Conservation (phyloP, 305 asterid species). For the Solanum hybrid region DNA sequence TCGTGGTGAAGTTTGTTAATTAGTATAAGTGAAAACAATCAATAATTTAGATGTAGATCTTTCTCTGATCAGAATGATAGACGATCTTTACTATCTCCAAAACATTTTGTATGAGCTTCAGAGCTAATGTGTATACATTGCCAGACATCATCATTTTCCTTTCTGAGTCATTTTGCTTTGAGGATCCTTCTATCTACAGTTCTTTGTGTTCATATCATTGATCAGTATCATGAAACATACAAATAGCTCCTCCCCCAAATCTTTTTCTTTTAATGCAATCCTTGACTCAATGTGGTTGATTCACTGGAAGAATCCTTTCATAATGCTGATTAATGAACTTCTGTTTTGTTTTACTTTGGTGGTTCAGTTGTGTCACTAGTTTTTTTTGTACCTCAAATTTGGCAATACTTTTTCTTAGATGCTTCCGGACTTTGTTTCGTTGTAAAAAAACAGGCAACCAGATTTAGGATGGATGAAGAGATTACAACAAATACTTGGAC, state of each 20-base stretch:
- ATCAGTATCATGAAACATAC: background rate
- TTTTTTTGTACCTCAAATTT: background rate
- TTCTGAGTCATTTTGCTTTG: background rate
- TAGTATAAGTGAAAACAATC: background rate
- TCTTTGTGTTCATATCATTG: background rate
- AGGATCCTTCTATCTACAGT: background rate
- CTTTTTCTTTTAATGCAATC: background rate
- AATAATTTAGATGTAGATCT: background rate
- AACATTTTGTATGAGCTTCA: background rate
- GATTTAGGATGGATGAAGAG: conserved; percentile 93
- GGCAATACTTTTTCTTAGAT: background rate
- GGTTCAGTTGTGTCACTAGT: background rate
- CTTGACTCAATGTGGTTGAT: background rate
- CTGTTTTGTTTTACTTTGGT: background rate
- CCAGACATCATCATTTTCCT: background rate
- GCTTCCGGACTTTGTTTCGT: background rate
- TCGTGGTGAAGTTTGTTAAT: background rate
- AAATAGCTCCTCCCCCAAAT: background rate
- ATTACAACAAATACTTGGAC: conserved; percentile 89
- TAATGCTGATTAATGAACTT: background rate
- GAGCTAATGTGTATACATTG: background rate
- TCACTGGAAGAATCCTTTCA: background rate
- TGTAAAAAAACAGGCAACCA: conserved; percentile 62
- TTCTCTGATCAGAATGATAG: background rate
- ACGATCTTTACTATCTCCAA: background rate